Percentiles rank a stretch among this genome's conserved stretches.
Evolutionary conservation across 441 rosid species (phyloP).

Genomic region (Euphorbia schlechtendalii): DNA sequence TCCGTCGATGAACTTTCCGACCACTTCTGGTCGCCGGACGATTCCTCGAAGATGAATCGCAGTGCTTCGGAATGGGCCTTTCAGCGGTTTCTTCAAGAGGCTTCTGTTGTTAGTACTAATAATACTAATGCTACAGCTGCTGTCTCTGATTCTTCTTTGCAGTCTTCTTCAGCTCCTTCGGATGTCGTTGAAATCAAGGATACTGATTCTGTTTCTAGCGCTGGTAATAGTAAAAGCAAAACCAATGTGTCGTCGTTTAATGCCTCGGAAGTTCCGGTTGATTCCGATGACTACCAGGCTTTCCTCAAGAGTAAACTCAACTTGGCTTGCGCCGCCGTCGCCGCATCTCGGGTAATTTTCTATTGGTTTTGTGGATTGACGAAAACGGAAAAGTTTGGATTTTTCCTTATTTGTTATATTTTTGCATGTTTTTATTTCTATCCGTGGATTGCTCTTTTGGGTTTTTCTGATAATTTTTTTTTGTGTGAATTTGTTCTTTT

Average conservation of each 20-base stretch:
- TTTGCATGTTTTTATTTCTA: no score
- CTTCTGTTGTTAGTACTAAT: conserved; percentile 32
- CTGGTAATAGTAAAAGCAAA: neutral
- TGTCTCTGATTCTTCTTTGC: conserved; percentile 25
- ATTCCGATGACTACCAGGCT: conserved; percentile 46
- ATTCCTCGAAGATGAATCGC: conserved; percentile 36
- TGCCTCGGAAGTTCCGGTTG: conserved; percentile 28
- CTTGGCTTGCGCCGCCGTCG: conserved; percentile 64
- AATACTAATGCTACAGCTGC: conserved; percentile 7
- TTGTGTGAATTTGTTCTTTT: no score
- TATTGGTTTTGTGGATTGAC: neutral
- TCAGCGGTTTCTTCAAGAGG: conserved; percentile 58
- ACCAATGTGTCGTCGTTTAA: conserved; percentile 14
- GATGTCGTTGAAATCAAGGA: conserved; percentile 30
- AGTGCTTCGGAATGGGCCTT: conserved; percentile 68
- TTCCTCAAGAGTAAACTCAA: conserved; percentile 60
- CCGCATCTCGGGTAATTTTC: conserved; percentile 46
- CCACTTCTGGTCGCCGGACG: conserved; percentile 42
- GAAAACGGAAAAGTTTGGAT: conserved; percentile 1
- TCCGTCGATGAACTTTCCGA: conserved; percentile 63
- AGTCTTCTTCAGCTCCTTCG: conserved; percentile 23
- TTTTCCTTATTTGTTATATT: neutral
- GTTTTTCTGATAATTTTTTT: no score
- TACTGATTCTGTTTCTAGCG: conserved; percentile 3
- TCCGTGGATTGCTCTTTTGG: no score